These are phyloP conservation scores for Dillenia turbinata DNA, from an alignment of 164 flowering plant genomes.

Conservation along the genomic window DNA sequence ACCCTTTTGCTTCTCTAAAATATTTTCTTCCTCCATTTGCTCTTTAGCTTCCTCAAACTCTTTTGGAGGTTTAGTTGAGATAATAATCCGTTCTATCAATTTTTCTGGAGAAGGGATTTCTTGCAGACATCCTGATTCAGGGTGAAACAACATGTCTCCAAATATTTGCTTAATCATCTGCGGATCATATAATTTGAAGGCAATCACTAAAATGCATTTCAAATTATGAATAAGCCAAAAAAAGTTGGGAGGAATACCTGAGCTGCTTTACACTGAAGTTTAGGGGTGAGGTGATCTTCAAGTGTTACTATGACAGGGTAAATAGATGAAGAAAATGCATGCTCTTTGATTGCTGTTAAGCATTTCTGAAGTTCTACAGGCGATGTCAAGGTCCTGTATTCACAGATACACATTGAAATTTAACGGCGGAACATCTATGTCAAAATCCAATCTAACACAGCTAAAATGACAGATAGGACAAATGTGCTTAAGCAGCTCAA, in stretches of 20 bases:
- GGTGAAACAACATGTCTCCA: conserved; percentile 29
- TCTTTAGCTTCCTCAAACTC: conserved; percentile 28
- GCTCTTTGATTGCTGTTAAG: conserved; percentile 46
- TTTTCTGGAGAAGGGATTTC: conserved; percentile 47
- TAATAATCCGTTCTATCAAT: conserved; percentile 30
- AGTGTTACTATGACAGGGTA: conserved; percentile 59
- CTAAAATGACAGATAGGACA: too few species aligned
- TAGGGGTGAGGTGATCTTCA: conserved; percentile 60
- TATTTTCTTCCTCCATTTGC: conserved; percentile 3
- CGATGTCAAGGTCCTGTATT: conserved; percentile 44
- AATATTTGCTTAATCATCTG: conserved; percentile 42
- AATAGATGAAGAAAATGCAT: conserved; percentile 51
- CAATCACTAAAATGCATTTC: too few species aligned
- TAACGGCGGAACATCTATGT: too few species aligned
- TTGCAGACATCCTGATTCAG: conserved; percentile 22
- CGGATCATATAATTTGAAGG: not conserved
- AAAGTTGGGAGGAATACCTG: conserved; percentile 24
- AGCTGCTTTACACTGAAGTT: conserved; percentile 57
- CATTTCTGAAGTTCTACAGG: conserved; percentile 56
- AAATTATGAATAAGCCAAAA: not conserved
- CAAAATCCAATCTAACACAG: too few species aligned
- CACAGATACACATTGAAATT: not conserved
- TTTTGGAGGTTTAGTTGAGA: conserved; percentile 53
- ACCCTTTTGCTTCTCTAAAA: conserved; percentile 9
- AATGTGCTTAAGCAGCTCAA: too few species aligned